Base-by-base conservation (phyloP, 1,139 yeast genomes). In the Kluyveromyces sp. region DNA sequence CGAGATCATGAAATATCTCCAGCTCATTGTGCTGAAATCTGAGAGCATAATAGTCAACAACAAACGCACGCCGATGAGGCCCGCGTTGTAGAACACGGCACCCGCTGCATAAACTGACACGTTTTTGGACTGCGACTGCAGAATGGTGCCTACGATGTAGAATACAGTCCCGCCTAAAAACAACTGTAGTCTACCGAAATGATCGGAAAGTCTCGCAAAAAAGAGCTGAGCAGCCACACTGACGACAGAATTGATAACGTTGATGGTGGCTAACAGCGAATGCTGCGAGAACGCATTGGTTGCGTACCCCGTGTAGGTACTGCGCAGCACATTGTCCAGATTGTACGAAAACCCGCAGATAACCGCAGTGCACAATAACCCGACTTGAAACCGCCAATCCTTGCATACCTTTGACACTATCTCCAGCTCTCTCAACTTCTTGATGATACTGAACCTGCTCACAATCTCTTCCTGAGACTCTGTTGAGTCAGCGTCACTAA, bases 51-150 rank as follows among this genome's bases (percentile, higher is more conserved):
- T 65, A 53, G 77, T 74, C 43, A 79, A 60, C 44, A 78, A 59
- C 42, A 80, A 67, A 35, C 75, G 66, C 26, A 77, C 65, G 46
- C 86, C 85, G 33, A 83, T 73, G 58, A 72, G 79, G 4, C 92
- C 92, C 51, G 80, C 64, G 52, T 78, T 81, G 63, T 78, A 80
- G 42, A 83, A 64, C 20, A 82, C 78, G 0, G 84, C 74, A 51
- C 88, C 92, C 25, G 80, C 88, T 42, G 84, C 80, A 54, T 76
- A 81, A 22, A 77, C 65, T 47, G 77, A 72, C 28, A 82, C 75
- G 52, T 77, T 75, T 47, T 69, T 69, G 9, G 86, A 77, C 54
- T 77, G 81, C 2, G 82, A 76, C 62, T 78, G 79, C 49, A 80
- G 71, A 41, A 83, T 71, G 8, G 86, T 80, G 26, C 92, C 92